phyloP scores from a whole-genome alignment of 1,284 basidiomycete genomes.

The Sanghuangporus sanghuang region DNA sequence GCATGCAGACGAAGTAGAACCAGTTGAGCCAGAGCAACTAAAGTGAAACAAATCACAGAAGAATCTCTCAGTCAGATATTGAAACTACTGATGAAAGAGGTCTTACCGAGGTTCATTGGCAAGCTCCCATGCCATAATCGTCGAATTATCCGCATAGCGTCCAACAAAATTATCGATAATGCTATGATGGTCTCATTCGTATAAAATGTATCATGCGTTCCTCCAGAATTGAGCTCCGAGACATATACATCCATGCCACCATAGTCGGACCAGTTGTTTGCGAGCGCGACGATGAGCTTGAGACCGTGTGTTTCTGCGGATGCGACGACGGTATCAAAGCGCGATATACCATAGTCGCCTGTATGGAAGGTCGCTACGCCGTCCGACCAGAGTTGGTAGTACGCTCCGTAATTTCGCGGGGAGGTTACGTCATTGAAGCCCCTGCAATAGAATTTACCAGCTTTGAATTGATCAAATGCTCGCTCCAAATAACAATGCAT shows the following conservation, averaged over 20 bases:
- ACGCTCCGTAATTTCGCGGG: conserved; percentile 37
- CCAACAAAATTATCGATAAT: conserved; percentile 33
- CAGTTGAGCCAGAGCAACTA: conserved; percentile 19
- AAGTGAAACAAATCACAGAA: not conserved
- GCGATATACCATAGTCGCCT: conserved; percentile 45
- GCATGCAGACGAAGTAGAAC: conserved; percentile 17
- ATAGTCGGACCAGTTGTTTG: conserved; percentile 58
- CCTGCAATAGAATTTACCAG: conserved; percentile 24
- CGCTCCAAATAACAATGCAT: conserved; percentile 10
- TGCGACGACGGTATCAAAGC: conserved; percentile 53
- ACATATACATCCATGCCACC: conserved; percentile 47
- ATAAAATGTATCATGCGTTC: conserved; percentile 38
- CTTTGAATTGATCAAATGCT: no score
- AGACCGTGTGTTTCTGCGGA: conserved; percentile 53
- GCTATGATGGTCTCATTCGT: conserved; percentile 32
- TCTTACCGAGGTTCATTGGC: conserved; percentile 23
- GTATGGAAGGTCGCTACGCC: conserved; percentile 49
- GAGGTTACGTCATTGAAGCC: conserved; percentile 63
- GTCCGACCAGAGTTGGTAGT: conserved; percentile 53
- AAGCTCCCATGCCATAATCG: conserved; percentile 35
- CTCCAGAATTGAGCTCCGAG: conserved; percentile 29
- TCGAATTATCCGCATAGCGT: conserved; percentile 36
- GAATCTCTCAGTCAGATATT: not conserved
- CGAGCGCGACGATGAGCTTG: conserved; percentile 53
- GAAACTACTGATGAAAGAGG: not conserved